Base-by-base conservation (phyloP, 441 rosid genomes). In the Erodium texanum region DNA sequence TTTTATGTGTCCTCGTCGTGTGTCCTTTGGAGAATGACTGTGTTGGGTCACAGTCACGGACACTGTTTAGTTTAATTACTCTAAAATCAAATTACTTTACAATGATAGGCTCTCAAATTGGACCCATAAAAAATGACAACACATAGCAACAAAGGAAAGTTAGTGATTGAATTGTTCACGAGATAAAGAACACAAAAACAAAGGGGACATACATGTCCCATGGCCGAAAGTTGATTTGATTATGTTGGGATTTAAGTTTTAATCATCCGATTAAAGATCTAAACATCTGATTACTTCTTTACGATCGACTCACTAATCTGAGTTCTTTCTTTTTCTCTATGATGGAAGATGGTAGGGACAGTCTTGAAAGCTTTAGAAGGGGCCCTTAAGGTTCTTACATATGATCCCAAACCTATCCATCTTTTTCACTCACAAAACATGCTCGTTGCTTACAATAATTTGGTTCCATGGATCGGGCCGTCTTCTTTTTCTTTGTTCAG, bases 381-480 rank as follows among this genome's bases (percentile, higher is more conserved):
- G 15, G 3, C 14, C 50, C 15, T 14, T 41, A 1, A 41, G 15
- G 12, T 41, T 41, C 15, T 1, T 41, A 41, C 11, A 38, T 38
- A 38, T 38, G 45, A 38, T 38, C 11, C 11, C 50, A 41, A 41
- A 10, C 15, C 50, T 2, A 41, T 4, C 1, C 14, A 10, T 41
- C 50, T 4, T 41, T 41, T 41, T 14, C 50, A 41, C 50, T 41
- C 50, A 12, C 50, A 41, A 41, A 41, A 41, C 50, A 41, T 41
- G 50, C 14, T 41, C 2, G 50, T 12, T 41, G 50, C 15, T n/a
- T 18, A 54, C 15, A 54, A 54, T 54, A 1, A 54, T 20, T 20
- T 24, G 68, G 34, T 24, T 15, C 27, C 5, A 18, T 20, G 24
- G 36, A 5, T 61, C 70, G 80, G 80, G 71, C 83, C 78, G 1